Conservation (phyloP, 1,139 yeast genomes). For the Candida sp. region DNA sequence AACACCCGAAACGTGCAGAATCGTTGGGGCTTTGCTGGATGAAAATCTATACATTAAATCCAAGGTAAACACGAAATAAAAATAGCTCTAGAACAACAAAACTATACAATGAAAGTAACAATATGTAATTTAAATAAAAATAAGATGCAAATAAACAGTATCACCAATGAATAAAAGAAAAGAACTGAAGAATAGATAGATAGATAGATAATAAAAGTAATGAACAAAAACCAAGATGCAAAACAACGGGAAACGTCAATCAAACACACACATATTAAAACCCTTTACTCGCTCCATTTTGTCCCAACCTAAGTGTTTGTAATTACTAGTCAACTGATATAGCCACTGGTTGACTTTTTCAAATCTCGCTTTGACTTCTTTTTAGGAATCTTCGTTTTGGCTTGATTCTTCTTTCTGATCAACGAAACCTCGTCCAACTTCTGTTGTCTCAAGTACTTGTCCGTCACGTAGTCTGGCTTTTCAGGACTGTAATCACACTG, state of each 20-base stretch:
- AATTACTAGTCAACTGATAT: neutral
- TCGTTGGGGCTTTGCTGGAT: neutral
- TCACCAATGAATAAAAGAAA: neutral
- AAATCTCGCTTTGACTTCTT: constrained; percentile 6
- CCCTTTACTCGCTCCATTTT: too few relatives aligned
- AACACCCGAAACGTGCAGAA: neutral
- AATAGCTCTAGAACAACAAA: too few relatives aligned
- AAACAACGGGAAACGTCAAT: neutral
- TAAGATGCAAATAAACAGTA: neutral
- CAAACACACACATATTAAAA: neutral
- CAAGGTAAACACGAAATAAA: neutral
- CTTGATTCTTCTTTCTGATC: constrained; percentile 33
- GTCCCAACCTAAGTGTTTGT: neutral
- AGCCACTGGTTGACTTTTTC: neutral
- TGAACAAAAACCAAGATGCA: neutral
- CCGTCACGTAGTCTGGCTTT: constrained; percentile 46
- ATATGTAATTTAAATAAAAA: neutral
- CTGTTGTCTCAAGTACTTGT: constrained; percentile 38
- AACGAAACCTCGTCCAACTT: constrained; percentile 38
- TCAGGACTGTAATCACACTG: constrained; percentile 47
- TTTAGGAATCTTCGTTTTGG: constrained; percentile 5
- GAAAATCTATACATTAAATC: neutral
- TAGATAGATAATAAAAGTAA: too few relatives aligned
- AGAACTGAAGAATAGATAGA: neutral
- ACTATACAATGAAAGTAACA: neutral